Conservation (phyloP, 352 stramenopile species). For the Aphanomyces cochlioides region DNA sequence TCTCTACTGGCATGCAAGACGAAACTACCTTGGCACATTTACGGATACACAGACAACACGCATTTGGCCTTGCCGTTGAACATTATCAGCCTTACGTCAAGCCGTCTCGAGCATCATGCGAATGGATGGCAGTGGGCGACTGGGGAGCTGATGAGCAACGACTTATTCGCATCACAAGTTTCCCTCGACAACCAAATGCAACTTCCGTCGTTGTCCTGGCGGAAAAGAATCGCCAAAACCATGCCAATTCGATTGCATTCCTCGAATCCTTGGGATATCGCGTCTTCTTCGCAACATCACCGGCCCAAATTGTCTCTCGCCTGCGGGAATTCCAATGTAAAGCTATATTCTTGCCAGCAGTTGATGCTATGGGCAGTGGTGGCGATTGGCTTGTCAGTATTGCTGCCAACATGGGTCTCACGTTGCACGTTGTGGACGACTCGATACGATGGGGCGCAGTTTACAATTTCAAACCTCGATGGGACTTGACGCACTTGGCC, state of each 20-base stretch:
- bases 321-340: constrained; percentile 9
- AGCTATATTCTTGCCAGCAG: constrained; percentile 16
- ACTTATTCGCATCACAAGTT: background rate
- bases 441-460: background rate
- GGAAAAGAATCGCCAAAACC: background rate
- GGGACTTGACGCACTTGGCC: constrained; percentile 19
- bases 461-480: background rate
- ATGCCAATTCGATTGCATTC: background rate
- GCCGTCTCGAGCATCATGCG: background rate
- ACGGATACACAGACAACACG: background rate
- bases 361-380: constrained; percentile 18
- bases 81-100: background rate
- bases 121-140: constrained; percentile 10
- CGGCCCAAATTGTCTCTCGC: background rate
- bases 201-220: background rate
- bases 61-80: constrained; percentile 7
- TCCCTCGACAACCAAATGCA: background rate
- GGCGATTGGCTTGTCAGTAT: constrained; percentile 1
- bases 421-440: constrained; percentile 23
- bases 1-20: background rate
- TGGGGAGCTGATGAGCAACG: constrained; percentile 15
- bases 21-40: background rate
- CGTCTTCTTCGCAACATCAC: background rate
- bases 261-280: background rate
- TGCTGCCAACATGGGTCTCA: background rate